phyloP scores from a whole-genome alignment of 371 early-diverging fungal species.

The Lichtheimia ramosa region DNA sequence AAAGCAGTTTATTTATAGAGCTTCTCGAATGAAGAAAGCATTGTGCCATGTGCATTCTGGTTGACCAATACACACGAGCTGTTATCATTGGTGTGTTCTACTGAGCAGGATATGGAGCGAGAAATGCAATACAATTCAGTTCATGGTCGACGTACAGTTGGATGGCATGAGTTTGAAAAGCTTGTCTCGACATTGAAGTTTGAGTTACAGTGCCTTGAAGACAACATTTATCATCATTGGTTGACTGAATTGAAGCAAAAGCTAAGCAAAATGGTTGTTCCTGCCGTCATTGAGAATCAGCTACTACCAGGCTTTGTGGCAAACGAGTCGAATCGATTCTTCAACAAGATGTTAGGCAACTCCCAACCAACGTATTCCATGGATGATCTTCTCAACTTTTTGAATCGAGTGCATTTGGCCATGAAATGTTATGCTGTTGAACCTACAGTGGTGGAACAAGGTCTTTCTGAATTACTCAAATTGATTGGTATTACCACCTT shows the following conservation, averaged over 20 bases:
- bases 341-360: conserved; percentile 76
- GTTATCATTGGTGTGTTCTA: conserved; percentile 60
- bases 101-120: conserved; percentile 45
- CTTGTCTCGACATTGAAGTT: conserved; percentile 64
- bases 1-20: conserved; percentile 1
- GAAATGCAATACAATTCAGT: conserved; percentile 46
- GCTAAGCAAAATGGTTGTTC: conserved; percentile 91
- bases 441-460: conserved; percentile 74
- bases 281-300: conserved; percentile 91
- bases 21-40: conserved; percentile 59
- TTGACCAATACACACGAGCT: conserved; percentile 93
- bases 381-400: conserved; percentile 89
- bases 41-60: conserved; percentile 84
- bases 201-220: conserved; percentile 66
- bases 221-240: conserved; percentile 79
- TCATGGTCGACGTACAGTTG: conserved; percentile 47
- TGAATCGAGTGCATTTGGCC: conserved; percentile 88
- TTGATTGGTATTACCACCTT: conserved; percentile 91
- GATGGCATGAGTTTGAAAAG: conserved; percentile 64
- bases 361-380: conserved; percentile 80
- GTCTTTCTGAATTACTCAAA: conserved; percentile 86
- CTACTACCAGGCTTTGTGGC: conserved; percentile 88
- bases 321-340: conserved; percentile 81
- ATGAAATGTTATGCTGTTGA: conserved; percentile 96
- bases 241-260: conserved; percentile 93